Evolutionary conservation across 129 eudicot species (phyloP).

Genomic region (Arctium minus): DNA sequence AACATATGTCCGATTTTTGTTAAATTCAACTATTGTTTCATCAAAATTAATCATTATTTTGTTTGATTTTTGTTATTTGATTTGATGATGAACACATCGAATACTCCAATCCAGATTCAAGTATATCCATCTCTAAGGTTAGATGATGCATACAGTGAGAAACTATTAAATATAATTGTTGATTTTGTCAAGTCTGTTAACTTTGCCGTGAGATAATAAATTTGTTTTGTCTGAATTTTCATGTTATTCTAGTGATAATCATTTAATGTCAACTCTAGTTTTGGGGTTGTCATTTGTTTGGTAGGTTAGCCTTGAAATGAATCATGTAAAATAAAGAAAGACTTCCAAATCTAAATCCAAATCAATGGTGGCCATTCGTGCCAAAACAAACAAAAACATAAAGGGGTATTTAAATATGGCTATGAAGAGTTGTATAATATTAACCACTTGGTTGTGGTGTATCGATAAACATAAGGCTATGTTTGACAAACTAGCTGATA

Average conservation of each 20-base stretch:
- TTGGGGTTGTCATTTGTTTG: neutral
- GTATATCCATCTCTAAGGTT: no score
- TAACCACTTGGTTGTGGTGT: no score
- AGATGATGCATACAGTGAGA: neutral
- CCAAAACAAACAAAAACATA: neutral
- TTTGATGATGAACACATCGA: neutral
- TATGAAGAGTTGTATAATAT: no score
- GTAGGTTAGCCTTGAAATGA: neutral
- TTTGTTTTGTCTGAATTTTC: neutral
- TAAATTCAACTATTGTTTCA: neutral
- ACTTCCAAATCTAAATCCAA: neutral
- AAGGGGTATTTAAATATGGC: neutral
- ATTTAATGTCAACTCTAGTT: neutral
- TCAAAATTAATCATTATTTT: neutral
- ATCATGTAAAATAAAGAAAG: neutral
- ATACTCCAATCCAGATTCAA: neutral
- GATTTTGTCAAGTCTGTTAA: neutral
- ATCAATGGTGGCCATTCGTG: neutral
- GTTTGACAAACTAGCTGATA: no score
- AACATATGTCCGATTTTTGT: neutral
- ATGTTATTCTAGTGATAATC: neutral
- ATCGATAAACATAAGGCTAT: no score
- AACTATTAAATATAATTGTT: neutral
- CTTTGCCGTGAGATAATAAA: neutral
- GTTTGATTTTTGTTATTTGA: neutral